A percentile compares a stretch with the other conserved stretches of the same genome.
phyloP scores from a whole-genome alignment of 2,329 filamentous ascomycete species.

The Fusarium odoratissimum region DNA sequence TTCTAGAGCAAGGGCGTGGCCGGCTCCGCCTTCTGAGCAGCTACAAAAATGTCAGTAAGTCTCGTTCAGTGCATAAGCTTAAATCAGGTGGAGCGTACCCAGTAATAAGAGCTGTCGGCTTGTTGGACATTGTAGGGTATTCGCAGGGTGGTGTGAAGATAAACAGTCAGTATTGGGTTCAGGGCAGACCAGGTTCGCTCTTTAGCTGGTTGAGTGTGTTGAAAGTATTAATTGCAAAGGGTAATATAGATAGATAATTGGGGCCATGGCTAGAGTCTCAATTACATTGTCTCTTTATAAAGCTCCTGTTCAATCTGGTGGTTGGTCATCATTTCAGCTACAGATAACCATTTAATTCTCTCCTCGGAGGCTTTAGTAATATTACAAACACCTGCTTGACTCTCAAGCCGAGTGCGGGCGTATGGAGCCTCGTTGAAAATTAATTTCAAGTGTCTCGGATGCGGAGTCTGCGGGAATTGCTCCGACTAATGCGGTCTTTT shows the following conservation, averaged over 20 bases:
- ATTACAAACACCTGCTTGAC: rapidly evolving
- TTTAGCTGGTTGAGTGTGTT: rapidly evolving
- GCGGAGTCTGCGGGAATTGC: neutral
- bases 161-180: too few relatives aligned
- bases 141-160: neutral
- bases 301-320: rapidly evolving
- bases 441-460: neutral
- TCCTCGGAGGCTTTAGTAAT: neutral
- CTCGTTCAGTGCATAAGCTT: neutral
- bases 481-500: neutral
- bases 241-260: too few relatives aligned
- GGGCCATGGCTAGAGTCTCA: rapidly evolving
- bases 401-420: neutral
- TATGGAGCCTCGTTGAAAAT: rapidly evolving
- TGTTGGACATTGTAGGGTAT: neutral
- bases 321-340: neutral
- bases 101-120: neutral
- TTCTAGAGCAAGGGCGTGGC: constrained; percentile 7
- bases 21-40: constrained; percentile 9
- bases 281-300: neutral
- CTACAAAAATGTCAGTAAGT: neutral
- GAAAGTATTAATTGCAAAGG: rapidly evolving
- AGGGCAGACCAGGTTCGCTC: neutral
- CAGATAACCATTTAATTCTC: neutral
- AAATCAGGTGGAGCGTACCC: neutral